Conservation (phyloP, 345 rosid genomes). For the Excoecaria agallocha region DNA sequence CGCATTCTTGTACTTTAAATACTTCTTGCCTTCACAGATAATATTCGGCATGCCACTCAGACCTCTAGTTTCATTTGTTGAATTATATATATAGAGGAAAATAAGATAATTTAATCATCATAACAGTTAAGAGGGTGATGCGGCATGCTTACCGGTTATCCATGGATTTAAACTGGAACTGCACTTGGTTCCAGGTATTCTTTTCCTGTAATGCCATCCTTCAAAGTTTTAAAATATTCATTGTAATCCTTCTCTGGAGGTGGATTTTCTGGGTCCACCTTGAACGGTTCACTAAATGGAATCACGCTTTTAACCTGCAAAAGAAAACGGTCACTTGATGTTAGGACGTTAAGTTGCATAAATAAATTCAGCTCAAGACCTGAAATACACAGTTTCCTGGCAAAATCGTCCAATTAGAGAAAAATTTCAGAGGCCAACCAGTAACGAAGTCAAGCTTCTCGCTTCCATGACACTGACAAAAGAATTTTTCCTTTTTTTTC, state of each 20-base stretch:
- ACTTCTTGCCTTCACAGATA: background rate
- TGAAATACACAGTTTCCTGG: background rate
- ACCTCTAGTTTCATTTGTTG: background rate
- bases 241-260: conserved; percentile 85
- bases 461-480: no score
- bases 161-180: conserved; percentile 43
- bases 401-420: background rate
- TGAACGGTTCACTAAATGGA: conserved; percentile 87
- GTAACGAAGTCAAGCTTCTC: background rate
- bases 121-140: background rate
- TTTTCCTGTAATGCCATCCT: conserved; percentile 80
- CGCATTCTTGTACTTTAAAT: background rate
- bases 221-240: conserved; percentile 60
- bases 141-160: background rate
- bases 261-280: conserved; percentile 82
- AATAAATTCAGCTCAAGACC: background rate
- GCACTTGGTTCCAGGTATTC: conserved; percentile 62
- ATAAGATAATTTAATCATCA: background rate
- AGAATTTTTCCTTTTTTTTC: no score
- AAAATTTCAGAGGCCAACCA: background rate
- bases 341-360: background rate
- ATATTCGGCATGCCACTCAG: background rate
- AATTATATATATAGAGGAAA: background rate
- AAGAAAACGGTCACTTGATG: background rate
- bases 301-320: conserved; percentile 80